phyloP scores from a whole-genome alignment of 129 eudicot genomes.

The Chrysanthemum seticuspe region DNA sequence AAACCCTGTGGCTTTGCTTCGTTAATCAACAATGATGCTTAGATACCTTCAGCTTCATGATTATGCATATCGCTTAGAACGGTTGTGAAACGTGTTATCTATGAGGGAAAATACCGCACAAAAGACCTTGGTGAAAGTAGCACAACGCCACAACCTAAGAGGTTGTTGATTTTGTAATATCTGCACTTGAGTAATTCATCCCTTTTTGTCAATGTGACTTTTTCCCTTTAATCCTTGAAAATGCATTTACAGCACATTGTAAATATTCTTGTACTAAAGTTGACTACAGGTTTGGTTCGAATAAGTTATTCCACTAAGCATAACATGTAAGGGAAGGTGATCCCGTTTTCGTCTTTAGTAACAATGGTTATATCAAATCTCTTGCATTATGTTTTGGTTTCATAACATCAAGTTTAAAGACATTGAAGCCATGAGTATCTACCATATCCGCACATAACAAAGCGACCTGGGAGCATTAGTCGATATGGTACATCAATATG shows the following conservation, averaged over 20 bases:
- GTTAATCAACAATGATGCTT: conserved; percentile 88
- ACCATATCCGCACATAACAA: too few relatives aligned
- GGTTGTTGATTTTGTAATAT: conserved; percentile 75
- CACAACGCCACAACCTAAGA: conserved; percentile 81
- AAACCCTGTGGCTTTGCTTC: conserved; percentile 77
- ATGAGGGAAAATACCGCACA: conserved; percentile 58
- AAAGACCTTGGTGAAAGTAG: conserved; percentile 75
- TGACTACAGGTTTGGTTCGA: conserved; percentile 17
- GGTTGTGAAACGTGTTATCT: conserved; percentile 65
- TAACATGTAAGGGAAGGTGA: conserved; percentile 26
- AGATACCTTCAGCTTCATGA: conserved; percentile 80
- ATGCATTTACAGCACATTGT: conserved; percentile 8
- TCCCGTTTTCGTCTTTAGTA: conserved; percentile 5
- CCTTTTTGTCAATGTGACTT: conserved; percentile 6
- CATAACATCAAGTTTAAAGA: too few relatives aligned
- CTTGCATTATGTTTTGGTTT: too few relatives aligned
- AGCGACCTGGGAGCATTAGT: too few relatives aligned
- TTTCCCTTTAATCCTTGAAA: background rate
- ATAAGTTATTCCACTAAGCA: conserved; percentile 28
- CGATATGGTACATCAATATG: too few relatives aligned
- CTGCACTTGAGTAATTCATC: conserved; percentile 44
- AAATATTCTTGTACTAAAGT: conserved; percentile 11
- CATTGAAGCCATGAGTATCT: too few relatives aligned
- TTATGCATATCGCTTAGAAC: conserved; percentile 72
- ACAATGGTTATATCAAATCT: background rate